Evolutionary conservation across 2,329 filamentous ascomycete species (phyloP).

Genomic region (Aureobasidium sp.): DNA sequence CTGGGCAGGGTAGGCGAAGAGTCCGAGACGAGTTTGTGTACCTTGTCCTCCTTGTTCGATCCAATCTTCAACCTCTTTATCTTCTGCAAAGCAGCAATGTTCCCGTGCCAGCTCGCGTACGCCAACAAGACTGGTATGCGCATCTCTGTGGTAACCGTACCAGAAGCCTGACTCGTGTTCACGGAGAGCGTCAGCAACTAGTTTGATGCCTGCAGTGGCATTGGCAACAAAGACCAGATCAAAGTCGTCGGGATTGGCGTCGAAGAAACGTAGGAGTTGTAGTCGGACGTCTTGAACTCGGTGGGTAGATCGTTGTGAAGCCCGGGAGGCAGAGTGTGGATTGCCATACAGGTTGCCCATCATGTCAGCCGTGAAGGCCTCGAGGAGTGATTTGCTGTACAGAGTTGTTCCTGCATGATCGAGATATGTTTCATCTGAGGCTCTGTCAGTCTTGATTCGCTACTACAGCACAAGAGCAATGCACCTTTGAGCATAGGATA

Average conservation of each 20-base stretch:
- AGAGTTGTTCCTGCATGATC: constrained; percentile 85
- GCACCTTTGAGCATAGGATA: constrained; percentile 35
- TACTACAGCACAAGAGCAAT: background rate
- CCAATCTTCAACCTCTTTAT: constrained; percentile 60
- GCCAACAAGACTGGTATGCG: constrained; percentile 83
- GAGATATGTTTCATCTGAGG: constrained; percentile 52
- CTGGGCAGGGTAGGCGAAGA: constrained; percentile 83
- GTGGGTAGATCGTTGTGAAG: constrained; percentile 64
- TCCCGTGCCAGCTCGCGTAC: constrained; percentile 61
- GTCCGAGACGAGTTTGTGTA: constrained; percentile 33
- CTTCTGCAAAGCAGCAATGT: constrained; percentile 59
- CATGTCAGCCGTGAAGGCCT: constrained; percentile 70
- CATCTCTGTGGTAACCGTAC: constrained; percentile 76
- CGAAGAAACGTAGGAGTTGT: constrained; percentile 68
- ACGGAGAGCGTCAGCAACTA: constrained; percentile 72
- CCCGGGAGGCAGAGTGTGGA: constrained; percentile 76
- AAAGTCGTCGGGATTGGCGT: constrained; percentile 71
- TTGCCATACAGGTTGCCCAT: constrained; percentile 77
- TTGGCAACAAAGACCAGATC: constrained; percentile 91
- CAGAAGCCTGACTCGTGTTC: constrained; percentile 61
- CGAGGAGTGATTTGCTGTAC: constrained; percentile 52
- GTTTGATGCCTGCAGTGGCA: constrained; percentile 82
- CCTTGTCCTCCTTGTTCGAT: constrained; percentile 34
- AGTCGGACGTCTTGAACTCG: constrained; percentile 69
- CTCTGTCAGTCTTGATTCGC: background rate